Percentiles rank a stretch among this genome's conserved stretches.
These are phyloP conservation scores for Rusavskia elegans DNA, from an alignment of 495 filamentous ascomycete genomes.

Conservation along the genomic window DNA sequence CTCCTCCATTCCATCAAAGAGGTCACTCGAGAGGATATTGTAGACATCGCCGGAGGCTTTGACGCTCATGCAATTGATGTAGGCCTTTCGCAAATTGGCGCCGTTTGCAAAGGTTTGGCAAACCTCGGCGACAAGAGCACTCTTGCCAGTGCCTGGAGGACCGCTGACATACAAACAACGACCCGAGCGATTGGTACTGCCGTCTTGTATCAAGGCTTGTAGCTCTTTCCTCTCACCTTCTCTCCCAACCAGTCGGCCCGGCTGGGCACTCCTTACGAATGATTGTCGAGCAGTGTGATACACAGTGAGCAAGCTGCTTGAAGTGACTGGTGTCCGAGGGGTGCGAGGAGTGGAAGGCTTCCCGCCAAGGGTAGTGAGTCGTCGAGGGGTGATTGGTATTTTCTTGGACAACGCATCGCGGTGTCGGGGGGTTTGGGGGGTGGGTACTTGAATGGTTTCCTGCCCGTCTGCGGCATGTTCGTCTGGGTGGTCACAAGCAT, in stretches of 20 bases:
- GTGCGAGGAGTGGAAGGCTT: slow-evolving; percentile 54
- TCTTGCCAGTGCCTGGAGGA: slow-evolving; percentile 92
- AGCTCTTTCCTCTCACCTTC: slow-evolving; percentile 65
- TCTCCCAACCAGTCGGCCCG: slow-evolving; percentile 64
- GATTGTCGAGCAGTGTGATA: slow-evolving; percentile 79
- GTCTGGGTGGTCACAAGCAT: background rate
- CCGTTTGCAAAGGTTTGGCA: slow-evolving; percentile 37
- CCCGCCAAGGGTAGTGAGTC: slow-evolving; percentile 45
- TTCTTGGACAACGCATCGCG: slow-evolving; percentile 47
- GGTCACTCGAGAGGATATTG: slow-evolving; percentile 49
- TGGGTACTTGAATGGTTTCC: slow-evolving; percentile 15
- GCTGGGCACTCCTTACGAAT: slow-evolving; percentile 64
- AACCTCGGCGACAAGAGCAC: slow-evolving; percentile 74
- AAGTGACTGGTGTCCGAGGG: slow-evolving; percentile 49
- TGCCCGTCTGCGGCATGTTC: slow-evolving; percentile 6
- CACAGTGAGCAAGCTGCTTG: slow-evolving; percentile 41
- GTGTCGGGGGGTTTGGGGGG: slow-evolving; percentile 51
- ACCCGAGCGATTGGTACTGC: slow-evolving; percentile 40
- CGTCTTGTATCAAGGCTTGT: slow-evolving; percentile 47
- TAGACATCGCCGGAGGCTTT: slow-evolving; percentile 73
- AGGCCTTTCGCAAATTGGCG: slow-evolving; percentile 43
- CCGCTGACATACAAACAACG: slow-evolving; percentile 95
- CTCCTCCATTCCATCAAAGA: slow-evolving; percentile 40
- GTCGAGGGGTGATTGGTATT: slow-evolving; percentile 50
- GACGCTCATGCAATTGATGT: slow-evolving; percentile 94